Conservation (phyloP, 83 land plant genomes). For the Picea abies region DNA sequence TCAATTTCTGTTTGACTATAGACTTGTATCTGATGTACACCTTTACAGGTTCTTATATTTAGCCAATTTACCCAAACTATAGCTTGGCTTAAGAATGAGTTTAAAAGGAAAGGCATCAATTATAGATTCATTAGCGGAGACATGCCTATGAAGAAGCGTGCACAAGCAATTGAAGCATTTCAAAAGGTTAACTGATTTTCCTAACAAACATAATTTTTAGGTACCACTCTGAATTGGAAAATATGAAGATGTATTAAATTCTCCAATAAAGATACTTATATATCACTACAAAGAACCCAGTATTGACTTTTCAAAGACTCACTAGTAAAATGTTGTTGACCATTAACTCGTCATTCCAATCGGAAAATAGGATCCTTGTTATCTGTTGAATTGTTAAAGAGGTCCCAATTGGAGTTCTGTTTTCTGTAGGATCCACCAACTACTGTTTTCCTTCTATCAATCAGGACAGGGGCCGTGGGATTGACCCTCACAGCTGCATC, state of each 20-base stretch:
- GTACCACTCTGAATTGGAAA: too few species aligned
- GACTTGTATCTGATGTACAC: background rate
- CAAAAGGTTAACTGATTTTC: constrained; percentile 32
- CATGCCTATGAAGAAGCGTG: constrained; percentile 60
- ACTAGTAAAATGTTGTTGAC: too few species aligned
- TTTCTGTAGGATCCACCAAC: constrained; percentile 48
- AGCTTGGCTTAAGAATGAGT: constrained; percentile 48
- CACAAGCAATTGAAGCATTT: constrained; percentile 54
- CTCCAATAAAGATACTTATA: too few species aligned
- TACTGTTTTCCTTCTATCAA: constrained; percentile 46
- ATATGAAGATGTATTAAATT: too few species aligned
- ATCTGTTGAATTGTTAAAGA: background rate
- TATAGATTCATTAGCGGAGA: constrained; percentile 55
- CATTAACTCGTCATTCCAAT: too few species aligned
- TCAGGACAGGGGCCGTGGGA: constrained; percentile 57
- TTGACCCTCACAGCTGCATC: constrained; percentile 56
- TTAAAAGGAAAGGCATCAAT: constrained; percentile 48
- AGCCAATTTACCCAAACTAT: constrained; percentile 59
- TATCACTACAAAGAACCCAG: too few species aligned
- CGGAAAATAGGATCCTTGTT: too few species aligned
- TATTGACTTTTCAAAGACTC: too few species aligned
- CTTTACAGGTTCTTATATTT: constrained; percentile 41
- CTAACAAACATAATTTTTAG: background rate
- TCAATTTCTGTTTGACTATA: background rate
- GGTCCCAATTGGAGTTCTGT: background rate